A percentile compares a stretch with the other conserved stretches of the same genome.
Evolutionary conservation across 352 stramenopile species (phyloP).

Genomic region (Hyaloperonospora brassicae): DNA sequence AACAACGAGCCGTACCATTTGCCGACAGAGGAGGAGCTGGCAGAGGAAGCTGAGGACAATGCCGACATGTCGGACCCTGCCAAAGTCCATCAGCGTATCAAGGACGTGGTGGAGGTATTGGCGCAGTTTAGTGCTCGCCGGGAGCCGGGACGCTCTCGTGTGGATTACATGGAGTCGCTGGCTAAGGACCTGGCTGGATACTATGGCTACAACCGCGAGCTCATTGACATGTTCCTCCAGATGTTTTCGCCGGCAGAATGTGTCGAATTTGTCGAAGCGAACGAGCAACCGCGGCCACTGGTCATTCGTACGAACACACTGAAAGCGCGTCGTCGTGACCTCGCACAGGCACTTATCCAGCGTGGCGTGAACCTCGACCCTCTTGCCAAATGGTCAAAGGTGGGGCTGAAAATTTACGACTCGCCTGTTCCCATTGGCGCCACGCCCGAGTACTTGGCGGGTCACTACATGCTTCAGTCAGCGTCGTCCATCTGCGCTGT

Average conservation of each 20-base stretch:
- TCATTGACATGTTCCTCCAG: constrained; percentile 95
- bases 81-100: constrained; percentile 90
- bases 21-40: constrained; percentile 70
- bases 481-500: constrained; percentile 98
- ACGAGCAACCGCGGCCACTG: constrained; percentile 94
- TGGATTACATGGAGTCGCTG: constrained; percentile 93
- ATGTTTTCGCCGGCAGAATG: constrained; percentile 97
- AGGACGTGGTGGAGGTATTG: constrained; percentile 90
- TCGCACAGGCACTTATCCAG: constrained; percentile 97
- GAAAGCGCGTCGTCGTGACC: constrained; percentile 96
- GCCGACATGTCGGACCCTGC: constrained; percentile 58
- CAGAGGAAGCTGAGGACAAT: constrained; percentile 39
- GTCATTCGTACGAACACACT: constrained; percentile 99
- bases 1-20: constrained; percentile 81
- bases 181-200: constrained; percentile 93
- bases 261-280: constrained; percentile 98
- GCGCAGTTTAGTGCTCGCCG: constrained; percentile 92
- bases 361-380: constrained; percentile 97
- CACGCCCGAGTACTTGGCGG: constrained; percentile 99
- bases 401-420: constrained; percentile 98
- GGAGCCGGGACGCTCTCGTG: constrained; percentile 86
- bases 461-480: constrained; percentile 99
- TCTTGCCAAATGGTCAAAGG: constrained; percentile 98
- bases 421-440: constrained; percentile 97
- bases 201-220: constrained; percentile 97